Percentiles rank a stretch among this genome's conserved stretches.
phyloP scores from a whole-genome alignment of 495 filamentous ascomycete species.

The Neurospora sp. region DNA sequence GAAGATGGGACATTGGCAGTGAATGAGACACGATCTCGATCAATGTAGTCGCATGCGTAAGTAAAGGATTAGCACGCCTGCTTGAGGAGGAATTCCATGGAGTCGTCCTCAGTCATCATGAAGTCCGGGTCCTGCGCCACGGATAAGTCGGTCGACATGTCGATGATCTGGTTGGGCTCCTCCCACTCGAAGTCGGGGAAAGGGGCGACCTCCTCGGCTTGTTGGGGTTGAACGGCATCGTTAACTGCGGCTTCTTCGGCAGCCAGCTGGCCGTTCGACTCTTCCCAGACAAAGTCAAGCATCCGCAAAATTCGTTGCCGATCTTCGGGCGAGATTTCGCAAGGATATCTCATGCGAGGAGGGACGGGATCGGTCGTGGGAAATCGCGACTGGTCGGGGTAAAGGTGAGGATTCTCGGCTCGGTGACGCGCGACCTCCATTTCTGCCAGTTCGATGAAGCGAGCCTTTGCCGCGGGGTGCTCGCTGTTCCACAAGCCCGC shows the following conservation, averaged over 20 bases:
- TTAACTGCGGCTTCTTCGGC: background rate
- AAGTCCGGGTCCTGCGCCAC: background rate
- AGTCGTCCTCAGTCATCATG: background rate
- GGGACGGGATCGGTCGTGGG: background rate
- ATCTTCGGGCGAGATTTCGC: background rate
- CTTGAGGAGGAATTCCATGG: background rate
- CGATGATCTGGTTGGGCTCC: background rate
- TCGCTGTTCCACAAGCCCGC: background rate
- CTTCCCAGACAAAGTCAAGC: background rate
- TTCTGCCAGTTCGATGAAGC: background rate
- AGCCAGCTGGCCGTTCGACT: background rate
- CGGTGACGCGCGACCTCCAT: background rate
- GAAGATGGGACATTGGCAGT: too few relatives aligned
- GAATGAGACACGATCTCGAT: too few relatives aligned
- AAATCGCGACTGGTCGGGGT: background rate
- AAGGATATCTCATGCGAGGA: background rate
- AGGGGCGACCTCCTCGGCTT: background rate
- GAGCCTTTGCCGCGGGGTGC: background rate
- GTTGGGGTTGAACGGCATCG: background rate
- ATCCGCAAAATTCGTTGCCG: background rate
- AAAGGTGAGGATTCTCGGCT: background rate
- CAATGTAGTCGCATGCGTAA: too few relatives aligned
- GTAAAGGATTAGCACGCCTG: background rate
- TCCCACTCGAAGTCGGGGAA: background rate
- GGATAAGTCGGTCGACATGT: background rate